Percentiles rank a stretch among this genome's conserved stretches.
These are phyloP conservation scores for Hypoxylon sp. DNA, from an alignment of 2,329 filamentous ascomycete species.

Conservation along the genomic window DNA sequence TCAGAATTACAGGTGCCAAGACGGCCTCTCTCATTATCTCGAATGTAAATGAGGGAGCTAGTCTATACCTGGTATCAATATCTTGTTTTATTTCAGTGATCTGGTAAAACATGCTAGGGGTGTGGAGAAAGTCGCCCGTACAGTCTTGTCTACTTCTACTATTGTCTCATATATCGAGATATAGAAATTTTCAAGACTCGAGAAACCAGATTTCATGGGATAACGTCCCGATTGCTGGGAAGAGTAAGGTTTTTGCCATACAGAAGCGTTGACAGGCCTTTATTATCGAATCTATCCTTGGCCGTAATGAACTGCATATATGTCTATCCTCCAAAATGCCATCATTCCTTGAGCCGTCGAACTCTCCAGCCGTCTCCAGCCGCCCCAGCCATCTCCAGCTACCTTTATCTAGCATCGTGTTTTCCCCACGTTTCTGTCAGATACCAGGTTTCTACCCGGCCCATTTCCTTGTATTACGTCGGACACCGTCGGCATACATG, in stretches of 20 bases:
- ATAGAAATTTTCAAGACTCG: no score
- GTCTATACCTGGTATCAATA: no score
- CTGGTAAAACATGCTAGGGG: not conserved
- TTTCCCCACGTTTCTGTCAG: constrained; percentile 28
- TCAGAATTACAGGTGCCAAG: not conserved
- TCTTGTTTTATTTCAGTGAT: no score
- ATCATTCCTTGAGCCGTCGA: no score
- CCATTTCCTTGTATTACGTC: constrained; percentile 42
- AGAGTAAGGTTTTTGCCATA: not conserved
- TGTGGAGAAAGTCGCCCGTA: not conserved
- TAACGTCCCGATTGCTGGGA: not conserved
- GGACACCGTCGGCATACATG: constrained; percentile 6
- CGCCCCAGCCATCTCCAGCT: constrained; percentile 18
- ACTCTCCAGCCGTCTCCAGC: not conserved
- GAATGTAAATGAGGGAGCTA: no score
- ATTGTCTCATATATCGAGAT: no score
- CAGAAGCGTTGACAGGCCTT: not conserved
- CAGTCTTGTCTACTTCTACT: not conserved
- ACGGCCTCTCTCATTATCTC: not conserved
- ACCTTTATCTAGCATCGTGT: constrained; percentile 33
- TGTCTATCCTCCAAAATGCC: no score
- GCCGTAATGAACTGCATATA: no score
- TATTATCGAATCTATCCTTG: not conserved
- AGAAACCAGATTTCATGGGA: no score
- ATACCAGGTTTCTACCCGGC: constrained; percentile 29